Conservation (phyloP, 768 basidiomycete species). For the Boletellus ananas region DNA sequence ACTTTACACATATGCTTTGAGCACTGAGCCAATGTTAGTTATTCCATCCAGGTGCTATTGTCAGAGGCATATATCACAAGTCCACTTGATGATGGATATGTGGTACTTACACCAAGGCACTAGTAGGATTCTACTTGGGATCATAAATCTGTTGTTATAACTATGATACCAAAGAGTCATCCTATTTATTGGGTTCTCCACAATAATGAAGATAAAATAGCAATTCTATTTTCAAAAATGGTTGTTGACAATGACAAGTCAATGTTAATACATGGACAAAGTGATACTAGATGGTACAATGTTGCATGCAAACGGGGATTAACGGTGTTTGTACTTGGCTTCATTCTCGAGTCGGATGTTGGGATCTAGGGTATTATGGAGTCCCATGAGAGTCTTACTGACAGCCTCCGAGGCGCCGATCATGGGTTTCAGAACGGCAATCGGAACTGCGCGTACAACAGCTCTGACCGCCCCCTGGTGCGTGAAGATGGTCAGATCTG, state of each 20-base stretch:
- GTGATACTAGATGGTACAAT: slow-evolving; percentile 21
- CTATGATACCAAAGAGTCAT: background rate
- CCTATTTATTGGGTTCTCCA: background rate
- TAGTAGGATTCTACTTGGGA: slow-evolving; percentile 1
- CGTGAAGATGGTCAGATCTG: background rate
- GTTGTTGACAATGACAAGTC: background rate
- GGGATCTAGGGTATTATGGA: slow-evolving; percentile 92
- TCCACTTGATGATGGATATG: slow-evolving; percentile 27
- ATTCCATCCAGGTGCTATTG: slow-evolving; percentile 19
- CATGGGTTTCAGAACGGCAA: slow-evolving; percentile 96
- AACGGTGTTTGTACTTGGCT: slow-evolving; percentile 90
- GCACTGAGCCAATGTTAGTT: slow-evolving; percentile 8
- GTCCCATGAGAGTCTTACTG: slow-evolving; percentile 89
- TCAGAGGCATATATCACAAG: slow-evolving; percentile 30
- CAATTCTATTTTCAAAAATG: background rate
- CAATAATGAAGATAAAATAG: background rate
- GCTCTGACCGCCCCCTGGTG: slow-evolving; percentile 85
- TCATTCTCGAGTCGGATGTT: slow-evolving; percentile 76
- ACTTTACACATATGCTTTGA: background rate
- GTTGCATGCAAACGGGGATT: slow-evolving; percentile 19
- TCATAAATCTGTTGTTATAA: no score
- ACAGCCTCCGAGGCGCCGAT: slow-evolving; percentile 97
- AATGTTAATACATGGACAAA: slow-evolving; percentile 11
- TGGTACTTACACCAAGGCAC: slow-evolving; percentile 27
- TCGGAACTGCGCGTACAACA: slow-evolving; percentile 94